Percentiles rank a stretch among this genome's conserved stretches.
Conservation (phyloP, 306 rosid species). For the Abrus precatorius region DNA sequence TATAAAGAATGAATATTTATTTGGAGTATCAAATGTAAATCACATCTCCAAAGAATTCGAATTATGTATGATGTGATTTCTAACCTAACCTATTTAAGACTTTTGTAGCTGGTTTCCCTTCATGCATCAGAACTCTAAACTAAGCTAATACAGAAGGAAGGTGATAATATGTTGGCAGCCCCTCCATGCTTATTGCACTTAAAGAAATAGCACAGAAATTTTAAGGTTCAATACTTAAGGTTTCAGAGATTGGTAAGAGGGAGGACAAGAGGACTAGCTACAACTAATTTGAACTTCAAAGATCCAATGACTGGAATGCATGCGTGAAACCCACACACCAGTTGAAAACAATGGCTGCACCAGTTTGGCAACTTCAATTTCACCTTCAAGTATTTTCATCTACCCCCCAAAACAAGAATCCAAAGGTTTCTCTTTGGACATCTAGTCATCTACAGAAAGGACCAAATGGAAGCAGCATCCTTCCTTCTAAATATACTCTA, state of each 20-base stretch:
- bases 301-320: too few relatives aligned
- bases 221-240: not conserved
- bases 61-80: conserved; percentile 6
- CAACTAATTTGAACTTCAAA: too few relatives aligned
- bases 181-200: not conserved
- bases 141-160: conserved; percentile 18
- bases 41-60: conserved; percentile 24
- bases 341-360: too few relatives aligned
- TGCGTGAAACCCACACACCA: too few relatives aligned
- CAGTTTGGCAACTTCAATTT: too few relatives aligned
- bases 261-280: not conserved
- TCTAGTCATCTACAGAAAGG: too few relatives aligned
- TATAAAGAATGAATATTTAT: conserved; percentile 17
- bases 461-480: too few relatives aligned
- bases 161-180: conserved; percentile 23
- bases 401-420: too few relatives aligned
- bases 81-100: conserved; percentile 11
- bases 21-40: conserved; percentile 12
- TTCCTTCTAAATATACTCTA: too few relatives aligned
- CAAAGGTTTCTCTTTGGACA: too few relatives aligned
- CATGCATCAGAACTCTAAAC: conserved; percentile 20
- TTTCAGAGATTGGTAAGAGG: not conserved
- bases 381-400: too few relatives aligned
- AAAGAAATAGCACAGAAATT: conserved; percentile 3
- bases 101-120: not conserved